phyloP scores from a whole-genome alignment of 2,329 filamentous ascomycete species.

The Aspergillus neoniger region DNA sequence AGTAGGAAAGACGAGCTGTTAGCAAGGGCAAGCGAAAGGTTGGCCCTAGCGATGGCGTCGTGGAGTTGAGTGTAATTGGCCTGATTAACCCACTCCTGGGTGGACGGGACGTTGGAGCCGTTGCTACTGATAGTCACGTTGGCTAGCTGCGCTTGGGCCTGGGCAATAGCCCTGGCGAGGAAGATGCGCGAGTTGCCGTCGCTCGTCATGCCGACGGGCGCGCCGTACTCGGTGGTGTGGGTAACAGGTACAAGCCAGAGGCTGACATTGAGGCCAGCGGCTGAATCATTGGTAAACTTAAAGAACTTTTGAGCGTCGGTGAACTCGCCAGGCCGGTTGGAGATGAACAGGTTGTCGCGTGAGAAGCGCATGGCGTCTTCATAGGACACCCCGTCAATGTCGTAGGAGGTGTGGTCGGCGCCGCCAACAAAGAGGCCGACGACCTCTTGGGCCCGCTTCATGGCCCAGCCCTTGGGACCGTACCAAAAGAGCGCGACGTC shows the following conservation, averaged over 20 bases:
- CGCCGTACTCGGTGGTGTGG: slow-evolving; percentile 1
- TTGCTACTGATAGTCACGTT: not conserved
- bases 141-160: not conserved
- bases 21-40: not conserved
- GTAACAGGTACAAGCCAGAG: slow-evolving; percentile 4
- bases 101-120: not conserved
- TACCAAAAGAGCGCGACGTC: slow-evolving; percentile 5
- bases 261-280: slow-evolving; percentile 1
- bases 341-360: slow-evolving; percentile 1
- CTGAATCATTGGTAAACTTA: slow-evolving; percentile 1
- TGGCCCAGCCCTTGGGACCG: slow-evolving; percentile 2
- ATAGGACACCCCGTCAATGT: not conserved
- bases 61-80: not conserved
- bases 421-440: slow-evolving; percentile 1
- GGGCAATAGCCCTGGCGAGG: not conserved
- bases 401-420: not conserved
- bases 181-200: slow-evolving; percentile 1
- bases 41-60: slow-evolving; percentile 3
- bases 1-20: slow-evolving; percentile 4
- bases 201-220: slow-evolving; percentile 1
- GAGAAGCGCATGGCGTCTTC: slow-evolving; percentile 3
- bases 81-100: slow-evolving; percentile 3
- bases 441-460: not conserved
- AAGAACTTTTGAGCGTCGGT: slow-evolving; percentile 4
- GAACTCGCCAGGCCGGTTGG: slow-evolving; percentile 3